Evolutionary conservation across 129 eudicot species (phyloP).

Genomic region (Solidago caesia): DNA sequence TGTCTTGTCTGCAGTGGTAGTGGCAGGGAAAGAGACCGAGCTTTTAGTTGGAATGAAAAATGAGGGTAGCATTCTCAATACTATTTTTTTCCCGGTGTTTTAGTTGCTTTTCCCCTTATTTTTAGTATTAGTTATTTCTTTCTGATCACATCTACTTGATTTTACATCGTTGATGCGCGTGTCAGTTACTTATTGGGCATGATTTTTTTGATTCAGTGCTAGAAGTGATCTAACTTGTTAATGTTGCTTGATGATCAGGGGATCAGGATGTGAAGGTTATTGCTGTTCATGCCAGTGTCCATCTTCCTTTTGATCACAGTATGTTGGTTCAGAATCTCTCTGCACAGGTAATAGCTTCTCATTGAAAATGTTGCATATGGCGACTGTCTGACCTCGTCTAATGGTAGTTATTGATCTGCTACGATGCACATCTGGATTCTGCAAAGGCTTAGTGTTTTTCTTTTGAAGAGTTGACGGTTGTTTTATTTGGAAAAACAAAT

Average conservation of each 20-base stretch:
- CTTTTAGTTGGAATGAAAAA: constrained; percentile 82
- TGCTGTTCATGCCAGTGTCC: constrained; percentile 86
- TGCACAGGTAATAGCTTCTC: constrained; percentile 50
- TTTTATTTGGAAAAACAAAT: neutral
- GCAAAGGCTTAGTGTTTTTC: neutral
- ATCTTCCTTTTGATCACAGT: constrained; percentile 73
- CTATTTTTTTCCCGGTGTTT: neutral
- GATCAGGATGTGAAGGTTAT: constrained; percentile 62
- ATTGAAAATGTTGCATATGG: neutral
- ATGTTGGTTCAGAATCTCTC: constrained; percentile 89
- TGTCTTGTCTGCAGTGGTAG: constrained; percentile 50
- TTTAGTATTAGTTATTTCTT: neutral
- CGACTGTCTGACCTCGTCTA: neutral
- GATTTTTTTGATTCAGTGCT: constrained; percentile 7
- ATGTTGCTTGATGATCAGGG: constrained; percentile 49
- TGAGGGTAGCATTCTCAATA: constrained; percentile 52
- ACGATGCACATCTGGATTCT: neutral
- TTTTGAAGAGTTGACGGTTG: neutral
- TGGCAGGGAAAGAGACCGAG: constrained; percentile 85
- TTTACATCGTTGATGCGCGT: neutral
- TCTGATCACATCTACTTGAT: neutral
- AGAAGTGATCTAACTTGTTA: constrained; percentile 23
- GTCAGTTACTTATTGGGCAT: constrained; percentile 9
- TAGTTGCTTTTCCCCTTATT: neutral
- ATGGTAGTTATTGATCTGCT: neutral